These are phyloP conservation scores for Pulveroboletus sp. DNA, from an alignment of 768 basidiomycete species.

Conservation along the genomic window DNA sequence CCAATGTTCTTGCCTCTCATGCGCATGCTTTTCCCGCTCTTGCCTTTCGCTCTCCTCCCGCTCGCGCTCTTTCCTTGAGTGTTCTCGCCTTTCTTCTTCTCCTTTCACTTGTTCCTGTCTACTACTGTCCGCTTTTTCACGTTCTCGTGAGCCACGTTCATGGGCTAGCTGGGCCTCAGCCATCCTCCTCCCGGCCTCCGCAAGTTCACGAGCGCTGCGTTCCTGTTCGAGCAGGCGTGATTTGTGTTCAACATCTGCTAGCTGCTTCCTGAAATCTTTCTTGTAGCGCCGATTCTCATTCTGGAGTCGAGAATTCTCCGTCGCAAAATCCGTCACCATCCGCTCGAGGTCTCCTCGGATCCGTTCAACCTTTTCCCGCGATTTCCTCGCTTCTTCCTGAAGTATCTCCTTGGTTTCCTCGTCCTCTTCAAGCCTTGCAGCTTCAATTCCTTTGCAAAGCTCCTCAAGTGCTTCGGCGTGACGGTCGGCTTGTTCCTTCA, in stretches of 20 bases:
- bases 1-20: background rate
- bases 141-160: conserved; percentile 9
- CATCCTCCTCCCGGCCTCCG: conserved; percentile 17
- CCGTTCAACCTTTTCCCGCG: conserved; percentile 40
- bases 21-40: background rate
- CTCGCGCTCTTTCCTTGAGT: too few species aligned
- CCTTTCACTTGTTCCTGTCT: background rate
- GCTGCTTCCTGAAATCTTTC: conserved; percentile 17
- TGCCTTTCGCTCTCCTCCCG: background rate
- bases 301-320: conserved; percentile 33
- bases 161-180: conserved; percentile 20
- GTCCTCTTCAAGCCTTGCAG: conserved; percentile 40
- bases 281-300: conserved; percentile 24
- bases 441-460: conserved; percentile 44
- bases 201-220: conserved; percentile 22
- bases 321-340: conserved; percentile 35
- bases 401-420: conserved; percentile 42
- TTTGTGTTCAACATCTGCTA: conserved; percentile 16
- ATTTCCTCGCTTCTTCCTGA: conserved; percentile 38
- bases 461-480: conserved; percentile 43
- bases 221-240: conserved; percentile 23
- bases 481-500: conserved; percentile 41
- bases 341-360: conserved; percentile 39
- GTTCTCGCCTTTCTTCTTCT: background rate
- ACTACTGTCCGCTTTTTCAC: conserved; percentile 1